These are phyloP conservation scores for Albizia julibrissin DNA, from an alignment of 306 rosid genomes.

Conservation along the genomic window DNA sequence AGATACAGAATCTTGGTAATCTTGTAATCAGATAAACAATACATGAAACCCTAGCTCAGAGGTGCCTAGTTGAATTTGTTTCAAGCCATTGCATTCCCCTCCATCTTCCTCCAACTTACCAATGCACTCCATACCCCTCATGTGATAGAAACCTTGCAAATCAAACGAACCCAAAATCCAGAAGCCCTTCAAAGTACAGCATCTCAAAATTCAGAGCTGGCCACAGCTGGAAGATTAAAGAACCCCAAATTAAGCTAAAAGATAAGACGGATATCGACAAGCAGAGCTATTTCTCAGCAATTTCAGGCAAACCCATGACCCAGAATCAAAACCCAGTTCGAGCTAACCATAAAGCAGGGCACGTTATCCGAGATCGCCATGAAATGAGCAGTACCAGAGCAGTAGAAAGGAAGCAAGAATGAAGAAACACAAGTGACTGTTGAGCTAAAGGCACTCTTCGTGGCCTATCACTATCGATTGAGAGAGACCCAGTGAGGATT, in stretches of 20 bases:
- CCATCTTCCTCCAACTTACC: conserved; percentile 40
- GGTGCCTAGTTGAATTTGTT: conserved; percentile 34
- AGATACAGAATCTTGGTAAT: conserved; percentile 31
- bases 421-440: conserved; percentile 32
- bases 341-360: conserved; percentile 38
- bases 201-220: conserved; percentile 31
- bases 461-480: conserved; percentile 70
- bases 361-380: conserved; percentile 60
- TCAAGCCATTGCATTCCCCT: conserved; percentile 51
- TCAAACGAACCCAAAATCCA: conserved; percentile 47
- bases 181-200: conserved; percentile 34
- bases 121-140: conserved; percentile 45
- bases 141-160: conserved; percentile 21
- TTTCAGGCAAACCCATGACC: conserved; percentile 38
- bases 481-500: conserved; percentile 54
- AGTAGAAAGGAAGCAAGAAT: conserved; percentile 20
- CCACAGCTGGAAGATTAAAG: neutral
- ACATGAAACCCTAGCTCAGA: conserved; percentile 61
- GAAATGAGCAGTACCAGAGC: conserved; percentile 20
- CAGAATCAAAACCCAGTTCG: conserved; percentile 40
- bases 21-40: conserved; percentile 40
- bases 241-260: conserved; percentile 8
- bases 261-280: conserved; percentile 22
- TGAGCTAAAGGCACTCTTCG: conserved; percentile 49
- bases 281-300: conserved; percentile 17